phyloP scores from a whole-genome alignment of 345 rosid genomes.

The Moringa oleifera region DNA sequence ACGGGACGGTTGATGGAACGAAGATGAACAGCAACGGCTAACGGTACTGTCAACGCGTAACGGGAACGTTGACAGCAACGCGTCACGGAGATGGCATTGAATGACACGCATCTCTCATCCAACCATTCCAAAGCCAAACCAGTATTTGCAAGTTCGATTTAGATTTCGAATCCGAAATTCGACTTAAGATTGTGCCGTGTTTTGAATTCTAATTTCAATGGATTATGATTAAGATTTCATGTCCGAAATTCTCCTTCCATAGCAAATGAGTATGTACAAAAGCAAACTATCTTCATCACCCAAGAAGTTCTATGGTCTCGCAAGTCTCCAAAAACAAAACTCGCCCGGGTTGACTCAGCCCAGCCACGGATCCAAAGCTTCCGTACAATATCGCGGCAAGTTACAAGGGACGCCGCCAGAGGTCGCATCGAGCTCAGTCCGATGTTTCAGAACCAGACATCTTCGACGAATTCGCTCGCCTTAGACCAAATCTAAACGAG shows the following conservation, averaged over 20 bases:
- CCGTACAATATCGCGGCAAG: not conserved
- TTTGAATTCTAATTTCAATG: not conserved
- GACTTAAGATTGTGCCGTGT: not conserved
- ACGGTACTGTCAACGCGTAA: not conserved
- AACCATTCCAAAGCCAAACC: not conserved
- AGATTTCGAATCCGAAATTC: constrained; percentile 9
- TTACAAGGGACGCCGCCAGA: not conserved
- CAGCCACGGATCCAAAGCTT: not conserved
- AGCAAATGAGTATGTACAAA: constrained; percentile 48
- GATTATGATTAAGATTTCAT: constrained; percentile 5
- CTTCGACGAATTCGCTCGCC: constrained; percentile 14
- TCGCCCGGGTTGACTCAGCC: constrained; percentile 20
- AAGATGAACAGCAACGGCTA: constrained; percentile 7
- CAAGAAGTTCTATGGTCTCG: constrained; percentile 21
- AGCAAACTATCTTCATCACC: constrained; percentile 28
- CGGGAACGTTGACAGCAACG: constrained; percentile 20
- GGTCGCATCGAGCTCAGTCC: not conserved
- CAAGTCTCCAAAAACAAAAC: constrained; percentile 19
- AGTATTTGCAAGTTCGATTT: constrained; percentile 1
- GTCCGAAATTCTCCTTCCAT: constrained; percentile 41
- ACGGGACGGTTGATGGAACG: constrained; percentile 23
- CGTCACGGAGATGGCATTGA: constrained; percentile 2
- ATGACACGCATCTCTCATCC: not conserved
- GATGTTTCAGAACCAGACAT: constrained; percentile 3
- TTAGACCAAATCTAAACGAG: constrained; percentile 19